Evolutionary conservation across 345 rosid species (phyloP).

Genomic region (Moricandia arvensis): DNA sequence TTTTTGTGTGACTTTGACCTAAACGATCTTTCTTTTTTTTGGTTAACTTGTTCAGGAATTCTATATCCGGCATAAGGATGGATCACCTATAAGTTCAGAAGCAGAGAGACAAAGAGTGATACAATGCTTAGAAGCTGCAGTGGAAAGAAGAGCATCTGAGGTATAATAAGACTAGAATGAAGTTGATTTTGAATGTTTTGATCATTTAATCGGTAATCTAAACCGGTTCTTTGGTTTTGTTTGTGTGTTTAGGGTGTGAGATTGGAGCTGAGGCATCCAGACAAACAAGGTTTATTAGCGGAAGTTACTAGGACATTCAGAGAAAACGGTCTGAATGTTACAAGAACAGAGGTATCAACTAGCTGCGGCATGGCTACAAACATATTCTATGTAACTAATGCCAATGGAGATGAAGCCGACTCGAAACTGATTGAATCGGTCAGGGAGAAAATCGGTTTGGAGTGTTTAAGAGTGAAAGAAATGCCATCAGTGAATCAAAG

Average conservation of each 20-base stretch:
- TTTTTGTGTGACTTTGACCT: neutral
- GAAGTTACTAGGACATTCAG: conserved; percentile 88
- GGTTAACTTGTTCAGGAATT: conserved; percentile 47
- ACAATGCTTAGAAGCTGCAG: conserved; percentile 84
- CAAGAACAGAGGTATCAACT: conserved; percentile 89
- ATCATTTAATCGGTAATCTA: neutral
- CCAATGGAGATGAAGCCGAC: conserved; percentile 58
- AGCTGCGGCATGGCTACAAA: conserved; percentile 51
- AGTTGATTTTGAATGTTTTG: neutral
- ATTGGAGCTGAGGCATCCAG: conserved; percentile 61
- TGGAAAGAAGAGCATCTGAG: conserved; percentile 80
- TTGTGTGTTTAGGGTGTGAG: conserved; percentile 69
- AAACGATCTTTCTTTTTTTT: neutral
- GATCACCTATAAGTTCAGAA: conserved; percentile 92
- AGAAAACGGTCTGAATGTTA: conserved; percentile 85
- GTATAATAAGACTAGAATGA: conserved; percentile 31
- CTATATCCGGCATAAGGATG: conserved; percentile 79
- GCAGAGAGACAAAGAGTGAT: conserved; percentile 91
- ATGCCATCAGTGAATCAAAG: conserved; percentile 48
- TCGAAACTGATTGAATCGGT: conserved; percentile 71
- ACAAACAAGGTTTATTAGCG: conserved; percentile 73
- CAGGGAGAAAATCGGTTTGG: conserved; percentile 62
- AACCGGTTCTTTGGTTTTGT: neutral
- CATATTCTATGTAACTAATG: conserved; percentile 78
- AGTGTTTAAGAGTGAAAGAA: conserved; percentile 74